Percentiles rank a stretch among this genome's conserved stretches.
These are phyloP conservation scores for Pyracantha coccinea DNA, from an alignment of 331 rosid species.

Conservation along the genomic window DNA sequence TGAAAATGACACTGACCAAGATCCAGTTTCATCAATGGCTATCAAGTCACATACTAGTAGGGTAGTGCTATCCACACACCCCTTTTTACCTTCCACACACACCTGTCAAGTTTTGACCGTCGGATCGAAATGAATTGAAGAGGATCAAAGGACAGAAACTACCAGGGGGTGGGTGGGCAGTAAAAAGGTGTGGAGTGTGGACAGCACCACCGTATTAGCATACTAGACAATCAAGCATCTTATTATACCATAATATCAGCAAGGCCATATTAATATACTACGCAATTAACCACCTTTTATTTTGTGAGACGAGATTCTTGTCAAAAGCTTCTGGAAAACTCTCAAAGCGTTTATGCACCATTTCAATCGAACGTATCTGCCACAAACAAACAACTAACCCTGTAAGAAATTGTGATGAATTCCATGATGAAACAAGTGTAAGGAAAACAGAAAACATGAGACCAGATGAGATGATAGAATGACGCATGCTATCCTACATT, in stretches of 20 bases:
- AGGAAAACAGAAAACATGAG: not conserved
- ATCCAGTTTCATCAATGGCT: not conserved
- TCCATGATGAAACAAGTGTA: not conserved
- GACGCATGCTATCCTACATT: not conserved
- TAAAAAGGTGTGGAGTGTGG: too few relatives aligned
- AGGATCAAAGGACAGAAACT: too few relatives aligned
- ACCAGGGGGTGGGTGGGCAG: too few relatives aligned
- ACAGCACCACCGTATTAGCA: not conserved
- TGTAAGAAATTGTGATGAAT: slow-evolving; percentile 11
- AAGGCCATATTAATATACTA: not conserved
- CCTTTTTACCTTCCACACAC: too few relatives aligned
- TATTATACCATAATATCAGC: not conserved
- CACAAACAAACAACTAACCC: slow-evolving; percentile 17
- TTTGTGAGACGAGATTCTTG: slow-evolving; percentile 55
- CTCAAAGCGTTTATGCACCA: slow-evolving; percentile 97
- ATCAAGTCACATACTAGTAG: not conserved
- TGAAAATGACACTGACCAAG: not conserved
- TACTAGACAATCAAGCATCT: not conserved
- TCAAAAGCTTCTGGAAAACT: slow-evolving; percentile 92
- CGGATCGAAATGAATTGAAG: too few relatives aligned
- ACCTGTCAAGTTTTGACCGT: too few relatives aligned
- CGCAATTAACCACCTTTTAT: slow-evolving; percentile 38
- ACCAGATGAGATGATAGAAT: not conserved
- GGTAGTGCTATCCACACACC: too few relatives aligned
- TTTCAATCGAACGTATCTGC: slow-evolving; percentile 95